phyloP scores from a whole-genome alignment of 768 basidiomycete genomes.

The Macrolepiota albuminosa region DNA sequence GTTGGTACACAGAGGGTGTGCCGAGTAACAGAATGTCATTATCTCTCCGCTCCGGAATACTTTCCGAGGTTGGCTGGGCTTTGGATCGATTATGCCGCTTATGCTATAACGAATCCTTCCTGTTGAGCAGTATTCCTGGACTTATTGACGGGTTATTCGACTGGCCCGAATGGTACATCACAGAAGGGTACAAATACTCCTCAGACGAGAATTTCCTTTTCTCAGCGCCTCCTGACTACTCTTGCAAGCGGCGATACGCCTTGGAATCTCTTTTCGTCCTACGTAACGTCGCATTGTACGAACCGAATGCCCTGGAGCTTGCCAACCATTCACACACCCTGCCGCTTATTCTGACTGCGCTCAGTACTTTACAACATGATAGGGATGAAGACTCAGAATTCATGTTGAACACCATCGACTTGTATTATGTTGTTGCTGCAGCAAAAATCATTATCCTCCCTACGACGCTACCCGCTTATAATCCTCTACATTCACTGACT shows the following conservation, averaged over 20 bases:
- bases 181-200: slow-evolving; percentile 47
- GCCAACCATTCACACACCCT: slow-evolving; percentile 55
- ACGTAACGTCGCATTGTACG: slow-evolving; percentile 76
- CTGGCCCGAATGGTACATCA: slow-evolving; percentile 84
- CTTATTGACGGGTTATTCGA: slow-evolving; percentile 80
- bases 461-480: slow-evolving; percentile 27
- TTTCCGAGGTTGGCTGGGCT: slow-evolving; percentile 83
- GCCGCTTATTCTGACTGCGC: slow-evolving; percentile 58
- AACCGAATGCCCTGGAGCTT: slow-evolving; percentile 61
- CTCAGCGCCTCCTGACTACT: slow-evolving; percentile 43
- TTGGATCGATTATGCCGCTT: slow-evolving; percentile 80
- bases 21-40: slow-evolving; percentile 89
- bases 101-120: slow-evolving; percentile 75
- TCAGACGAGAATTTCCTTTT: slow-evolving; percentile 47
- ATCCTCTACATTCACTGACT: slow-evolving; percentile 55
- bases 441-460: slow-evolving; percentile 33
- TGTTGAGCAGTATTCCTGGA: slow-evolving; percentile 68
- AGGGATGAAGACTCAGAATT: slow-evolving; percentile 72
- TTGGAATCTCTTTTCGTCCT: slow-evolving; percentile 81
- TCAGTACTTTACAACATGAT: slow-evolving; percentile 55
- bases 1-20: slow-evolving; percentile 82
- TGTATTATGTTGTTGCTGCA: slow-evolving; percentile 60
- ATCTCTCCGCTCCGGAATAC: slow-evolving; percentile 78
- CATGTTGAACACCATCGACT: slow-evolving; percentile 64
- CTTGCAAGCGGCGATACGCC: slow-evolving; percentile 66